Base-by-base conservation (phyloP, 2,329 filamentous ascomycete genomes). In the Rosellinia necatrix region DNA sequence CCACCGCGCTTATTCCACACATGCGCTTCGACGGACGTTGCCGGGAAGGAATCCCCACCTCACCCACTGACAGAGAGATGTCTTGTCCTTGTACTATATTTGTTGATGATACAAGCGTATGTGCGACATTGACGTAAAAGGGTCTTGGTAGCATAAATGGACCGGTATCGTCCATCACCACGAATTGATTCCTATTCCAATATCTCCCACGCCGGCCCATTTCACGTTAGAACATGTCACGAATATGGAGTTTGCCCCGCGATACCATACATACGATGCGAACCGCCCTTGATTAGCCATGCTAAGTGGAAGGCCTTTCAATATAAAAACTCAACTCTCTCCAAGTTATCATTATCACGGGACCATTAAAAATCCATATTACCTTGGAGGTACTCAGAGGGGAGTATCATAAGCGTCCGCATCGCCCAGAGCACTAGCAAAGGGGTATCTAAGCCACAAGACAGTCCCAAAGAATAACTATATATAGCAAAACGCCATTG, bases 21-120 rank as follows among this genome's bases (percentile, higher is more conserved):
- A 27, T n/a, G 42, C 48, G 37, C 24, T 34, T 42, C 43, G 5
- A 48, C 10, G 52, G 46, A 49, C 25, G 44, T 52, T 50, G 43
- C 34, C 19, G 43, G 41, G 44, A 52, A 43, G 35, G 38, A 61
- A 42, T 48, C 65, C 64, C 63, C 64, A 58, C 48, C 64, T 64
- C 53, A 49, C 42, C 34, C 15, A 21, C 57, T 53, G 49, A 48
- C 44, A 29, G 37, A 55, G n/a, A 58, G 48, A 21, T 34, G 42
- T 34, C 42, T 52, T 34, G 38, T 61, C 50, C 46, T 50, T 66
- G 63, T 65, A 64, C 35, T 25, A 67, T 64, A 67, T 55, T 55
- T 59, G 38, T 56, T 53, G 53, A 50, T 43, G 49, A 56, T 43
- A 55, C 38, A 53, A 49, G 51, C 27, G 41, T 46, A 37, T 43